These are phyloP conservation scores for Crepidotus variabilis DNA, from an alignment of 768 basidiomycete genomes.

Conservation along the genomic window DNA sequence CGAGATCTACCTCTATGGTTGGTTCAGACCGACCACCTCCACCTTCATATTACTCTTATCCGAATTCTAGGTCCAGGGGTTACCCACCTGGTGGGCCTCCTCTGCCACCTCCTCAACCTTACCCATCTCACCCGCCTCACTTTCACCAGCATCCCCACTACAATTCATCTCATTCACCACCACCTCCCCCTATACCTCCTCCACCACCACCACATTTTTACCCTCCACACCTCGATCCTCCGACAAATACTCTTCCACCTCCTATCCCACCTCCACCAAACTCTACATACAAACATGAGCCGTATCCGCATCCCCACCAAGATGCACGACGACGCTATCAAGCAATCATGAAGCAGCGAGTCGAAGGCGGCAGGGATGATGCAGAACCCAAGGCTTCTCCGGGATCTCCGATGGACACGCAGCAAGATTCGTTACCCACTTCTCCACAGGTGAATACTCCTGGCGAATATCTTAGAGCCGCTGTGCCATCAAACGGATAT, in stretches of 20 bases:
- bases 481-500: not conserved
- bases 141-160: conserved; percentile 1
- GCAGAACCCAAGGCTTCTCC: too few species aligned
- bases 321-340: not conserved
- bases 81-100: not conserved
- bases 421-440: not conserved
- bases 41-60: not conserved
- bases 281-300: not conserved
- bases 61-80: not conserved
- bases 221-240: not conserved
- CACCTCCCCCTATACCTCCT: not conserved
- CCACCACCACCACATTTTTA: not conserved
- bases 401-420: too few species aligned
- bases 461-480: not conserved
- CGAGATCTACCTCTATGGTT: not conserved
- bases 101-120: conserved; percentile 1
- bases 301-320: not conserved
- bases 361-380: too few species aligned
- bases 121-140: not conserved
- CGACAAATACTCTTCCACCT: not conserved
- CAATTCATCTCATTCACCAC: not conserved
- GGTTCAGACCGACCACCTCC: not conserved
- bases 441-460: not conserved
- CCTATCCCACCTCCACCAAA: not conserved
- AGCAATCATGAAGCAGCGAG: too few species aligned